Conservation (phyloP, 768 basidiomycete species). For the Suillus subluteus region DNA sequence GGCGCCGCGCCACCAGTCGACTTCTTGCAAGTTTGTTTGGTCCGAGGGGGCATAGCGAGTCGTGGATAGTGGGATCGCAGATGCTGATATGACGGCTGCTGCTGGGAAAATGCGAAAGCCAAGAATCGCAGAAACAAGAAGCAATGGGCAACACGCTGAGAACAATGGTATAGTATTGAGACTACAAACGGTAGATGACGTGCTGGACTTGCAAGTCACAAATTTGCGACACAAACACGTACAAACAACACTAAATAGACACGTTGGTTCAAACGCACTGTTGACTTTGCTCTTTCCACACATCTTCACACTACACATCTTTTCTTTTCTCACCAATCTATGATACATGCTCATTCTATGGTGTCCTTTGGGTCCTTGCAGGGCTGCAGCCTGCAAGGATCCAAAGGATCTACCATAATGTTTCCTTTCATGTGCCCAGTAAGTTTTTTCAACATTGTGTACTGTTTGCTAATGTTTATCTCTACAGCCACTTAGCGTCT, state of each 20-base stretch:
- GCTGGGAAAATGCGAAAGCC: background rate
- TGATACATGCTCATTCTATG: too few relatives aligned
- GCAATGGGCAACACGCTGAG: too few relatives aligned
- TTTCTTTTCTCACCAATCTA: background rate
- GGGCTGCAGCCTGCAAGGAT: slow-evolving; percentile 6
- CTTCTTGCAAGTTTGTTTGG: background rate
- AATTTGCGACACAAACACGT: too few relatives aligned
- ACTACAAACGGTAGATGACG: too few relatives aligned
- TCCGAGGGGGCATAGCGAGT: background rate
- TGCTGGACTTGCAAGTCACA: too few relatives aligned
- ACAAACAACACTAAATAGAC: too few relatives aligned
- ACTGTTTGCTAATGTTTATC: slow-evolving; percentile 2
- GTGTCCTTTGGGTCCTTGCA: slow-evolving; percentile 1
- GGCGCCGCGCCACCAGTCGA: background rate
- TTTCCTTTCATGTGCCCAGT: background rate
- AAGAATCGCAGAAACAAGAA: too few relatives aligned
- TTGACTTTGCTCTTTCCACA: background rate
- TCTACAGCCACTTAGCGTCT: background rate
- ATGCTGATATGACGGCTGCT: background rate
- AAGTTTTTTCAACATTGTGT: background rate
- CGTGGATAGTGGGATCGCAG: too few relatives aligned
- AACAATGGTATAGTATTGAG: slow-evolving; percentile 1
- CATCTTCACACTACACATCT: background rate
- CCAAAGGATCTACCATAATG: slow-evolving; percentile 5
- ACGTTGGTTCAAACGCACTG: background rate